Base-by-base conservation (phyloP, 306 rosid species). In the Boehmeria nivea region DNA sequence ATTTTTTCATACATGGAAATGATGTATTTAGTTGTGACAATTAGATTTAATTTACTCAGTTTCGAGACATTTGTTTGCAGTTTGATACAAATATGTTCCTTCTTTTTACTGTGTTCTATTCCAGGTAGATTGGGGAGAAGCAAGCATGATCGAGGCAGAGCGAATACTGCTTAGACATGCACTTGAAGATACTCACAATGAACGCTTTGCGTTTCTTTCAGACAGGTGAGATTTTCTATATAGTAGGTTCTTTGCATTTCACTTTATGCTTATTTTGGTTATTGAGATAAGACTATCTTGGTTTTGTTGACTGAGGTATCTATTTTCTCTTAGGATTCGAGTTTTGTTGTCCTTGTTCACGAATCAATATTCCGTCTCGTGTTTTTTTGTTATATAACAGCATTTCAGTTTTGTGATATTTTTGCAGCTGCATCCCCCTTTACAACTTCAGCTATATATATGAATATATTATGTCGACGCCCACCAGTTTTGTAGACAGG, bases 111-210 rank as follows among this genome's bases (percentile, higher is more conserved):
- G n/a, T n/a, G n/a, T n/a, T n/a, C n/a, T n/a, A n/a, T n/a, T n/a
- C n/a, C 96, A 93, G 99, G 81, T 93, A 79, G 99, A 87, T 56
- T 93, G 99, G 99, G 99, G 96, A 67, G 86, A 77, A 78, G 89
- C 99, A 64, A 93, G 72, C 73, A 93, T 93, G 99, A 85, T 93
- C 68, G 80, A 81, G 80, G 96, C 99, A 12, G 99, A 93, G 68
- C 89, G 93, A 27, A 66, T 88, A 71, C 73, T 93, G 67, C 95
- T 87, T 38, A 77, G 57, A 43, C 95, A 87, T 39, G 99, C 99
- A 12, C 96, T 93, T 23, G 65, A 23, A 23, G 96, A 93, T 77
- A 81, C 87, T 69, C 64, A 78, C 52, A 93, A 93, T 79, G 80
- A 87, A 48, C 93, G 99, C 25, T 93, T 93, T 85, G 85, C 79